Evolutionary conservation across 2,329 filamentous ascomycete species (phyloP).

Genomic region (Aspergillus hortae): DNA sequence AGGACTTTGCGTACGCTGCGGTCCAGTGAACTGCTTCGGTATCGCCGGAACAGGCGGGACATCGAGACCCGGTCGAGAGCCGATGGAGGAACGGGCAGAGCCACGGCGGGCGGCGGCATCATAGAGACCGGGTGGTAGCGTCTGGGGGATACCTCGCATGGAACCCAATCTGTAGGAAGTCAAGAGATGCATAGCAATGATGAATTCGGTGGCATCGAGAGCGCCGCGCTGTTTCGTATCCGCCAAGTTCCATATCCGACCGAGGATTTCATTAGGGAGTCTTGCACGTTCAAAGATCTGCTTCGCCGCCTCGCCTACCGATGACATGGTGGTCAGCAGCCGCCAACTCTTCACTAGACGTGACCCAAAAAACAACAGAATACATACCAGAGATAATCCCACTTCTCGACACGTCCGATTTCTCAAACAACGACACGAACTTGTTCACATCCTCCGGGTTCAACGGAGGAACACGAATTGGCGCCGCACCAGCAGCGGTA

Average conservation of each 20-base stretch:
- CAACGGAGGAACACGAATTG: constrained; percentile 83
- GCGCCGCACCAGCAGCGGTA: constrained; percentile 36
- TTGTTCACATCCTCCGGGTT: constrained; percentile 84
- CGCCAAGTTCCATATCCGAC: constrained; percentile 93
- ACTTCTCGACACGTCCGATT: constrained; percentile 68
- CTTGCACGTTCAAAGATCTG: constrained; percentile 92
- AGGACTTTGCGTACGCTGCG: constrained; percentile 59
- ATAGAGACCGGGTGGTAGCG: constrained; percentile 79
- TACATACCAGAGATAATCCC: constrained; percentile 66
- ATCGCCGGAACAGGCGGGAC: constrained; percentile 62
- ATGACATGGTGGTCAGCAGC: constrained; percentile 5
- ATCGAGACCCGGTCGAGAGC: constrained; percentile 47
- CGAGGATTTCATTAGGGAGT: constrained; percentile 82
- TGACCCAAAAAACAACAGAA: neutral
- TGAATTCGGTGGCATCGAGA: constrained; percentile 84
- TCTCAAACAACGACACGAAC: constrained; percentile 86
- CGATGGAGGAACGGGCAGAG: constrained; percentile 50
- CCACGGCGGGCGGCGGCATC: constrained; percentile 78
- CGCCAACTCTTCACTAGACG: neutral
- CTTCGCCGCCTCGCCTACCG: constrained; percentile 74
- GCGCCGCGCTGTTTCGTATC: constrained; percentile 91
- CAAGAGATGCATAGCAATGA: constrained; percentile 96
- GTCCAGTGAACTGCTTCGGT: constrained; percentile 71
- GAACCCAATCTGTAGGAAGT: constrained; percentile 84
- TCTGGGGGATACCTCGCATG: constrained; percentile 72